Evolutionary conservation across 169 alveolate genomes (phyloP).

Genomic region (Cryptosporidium sp.): DNA sequence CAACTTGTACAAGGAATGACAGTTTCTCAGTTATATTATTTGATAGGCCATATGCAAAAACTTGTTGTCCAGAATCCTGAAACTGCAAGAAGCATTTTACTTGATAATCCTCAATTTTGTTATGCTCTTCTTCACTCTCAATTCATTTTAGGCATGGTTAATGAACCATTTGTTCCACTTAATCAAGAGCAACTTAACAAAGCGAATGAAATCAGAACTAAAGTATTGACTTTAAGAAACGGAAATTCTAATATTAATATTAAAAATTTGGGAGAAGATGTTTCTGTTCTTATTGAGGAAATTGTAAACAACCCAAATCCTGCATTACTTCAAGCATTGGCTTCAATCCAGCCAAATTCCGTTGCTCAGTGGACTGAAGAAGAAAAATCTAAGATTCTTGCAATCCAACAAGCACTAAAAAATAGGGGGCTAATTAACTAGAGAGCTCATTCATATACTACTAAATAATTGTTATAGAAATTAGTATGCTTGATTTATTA

Average conservation of each 20-base stretch:
- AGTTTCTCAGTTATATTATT: constrained; percentile 77
- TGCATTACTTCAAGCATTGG: constrained; percentile 53
- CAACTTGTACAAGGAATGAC: constrained; percentile 58
- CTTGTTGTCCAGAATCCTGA: constrained; percentile 66
- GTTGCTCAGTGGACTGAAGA: constrained; percentile 73
- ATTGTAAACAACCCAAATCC: constrained; percentile 65
- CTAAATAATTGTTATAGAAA: neutral
- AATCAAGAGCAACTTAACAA: constrained; percentile 60
- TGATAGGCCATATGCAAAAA: constrained; percentile 79
- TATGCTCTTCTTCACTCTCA: constrained; percentile 80
- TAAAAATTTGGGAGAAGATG: constrained; percentile 39
- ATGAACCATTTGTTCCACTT: constrained; percentile 75
- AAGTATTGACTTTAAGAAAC: constrained; percentile 15
- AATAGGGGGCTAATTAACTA: constrained; percentile 53
- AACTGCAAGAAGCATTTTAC: constrained; percentile 71
- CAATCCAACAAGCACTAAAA: constrained; percentile 59
- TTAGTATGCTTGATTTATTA: neutral
- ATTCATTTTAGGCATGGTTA: constrained; percentile 76
- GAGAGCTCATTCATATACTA: neutral
- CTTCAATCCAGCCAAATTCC: constrained; percentile 64
- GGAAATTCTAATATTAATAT: constrained; percentile 6
- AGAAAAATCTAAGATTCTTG: constrained; percentile 50
- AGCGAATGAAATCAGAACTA: constrained; percentile 40
- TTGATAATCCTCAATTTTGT: constrained; percentile 76
- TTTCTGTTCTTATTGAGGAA: constrained; percentile 56